These are phyloP conservation scores for Hyphopichia fennica DNA, from an alignment of 1,139 yeast genomes.

Conservation along the genomic window DNA sequence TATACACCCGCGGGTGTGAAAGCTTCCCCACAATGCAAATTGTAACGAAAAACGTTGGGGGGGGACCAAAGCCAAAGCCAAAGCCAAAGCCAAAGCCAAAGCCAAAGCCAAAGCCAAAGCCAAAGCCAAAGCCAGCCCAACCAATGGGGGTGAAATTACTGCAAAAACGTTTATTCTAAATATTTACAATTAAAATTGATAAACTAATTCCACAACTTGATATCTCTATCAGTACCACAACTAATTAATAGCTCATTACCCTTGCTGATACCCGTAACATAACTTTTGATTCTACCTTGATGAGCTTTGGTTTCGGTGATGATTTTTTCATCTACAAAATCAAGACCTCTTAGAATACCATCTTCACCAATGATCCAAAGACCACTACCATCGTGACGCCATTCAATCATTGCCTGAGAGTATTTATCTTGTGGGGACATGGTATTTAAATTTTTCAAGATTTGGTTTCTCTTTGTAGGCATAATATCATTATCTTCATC, in stretches of 20 bases:
- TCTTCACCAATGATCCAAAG: slow-evolving; percentile 73
- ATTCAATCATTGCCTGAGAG: slow-evolving; percentile 52
- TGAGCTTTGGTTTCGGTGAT: slow-evolving; percentile 28
- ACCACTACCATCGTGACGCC: slow-evolving; percentile 46
- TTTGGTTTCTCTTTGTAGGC: slow-evolving; percentile 38
- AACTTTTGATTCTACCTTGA: slow-evolving; percentile 51
- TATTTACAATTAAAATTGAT: too few relatives aligned
- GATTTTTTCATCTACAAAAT: slow-evolving; percentile 30
- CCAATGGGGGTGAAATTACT: too few relatives aligned
- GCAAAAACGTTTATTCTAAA: too few relatives aligned
- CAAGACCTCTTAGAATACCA: slow-evolving; percentile 63
- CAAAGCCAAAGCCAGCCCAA: too few relatives aligned
- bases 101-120: too few relatives aligned
- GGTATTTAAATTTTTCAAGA: slow-evolving; percentile 59
- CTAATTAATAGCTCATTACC: slow-evolving; percentile 38
- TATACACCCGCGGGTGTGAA: too few relatives aligned
- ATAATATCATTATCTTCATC: slow-evolving; percentile 4
- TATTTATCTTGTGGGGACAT: slow-evolving; percentile 71
- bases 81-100: too few relatives aligned
- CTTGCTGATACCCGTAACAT: slow-evolving; percentile 28
- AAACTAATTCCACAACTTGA: slow-evolving; percentile 18
- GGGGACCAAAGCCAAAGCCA: too few relatives aligned
- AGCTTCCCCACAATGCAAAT: too few relatives aligned
- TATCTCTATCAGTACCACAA: slow-evolving; percentile 47
- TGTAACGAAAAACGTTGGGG: too few relatives aligned